phyloP scores from a whole-genome alignment of 495 filamentous ascomycete genomes.

The Beverwykella pulmonaria region DNA sequence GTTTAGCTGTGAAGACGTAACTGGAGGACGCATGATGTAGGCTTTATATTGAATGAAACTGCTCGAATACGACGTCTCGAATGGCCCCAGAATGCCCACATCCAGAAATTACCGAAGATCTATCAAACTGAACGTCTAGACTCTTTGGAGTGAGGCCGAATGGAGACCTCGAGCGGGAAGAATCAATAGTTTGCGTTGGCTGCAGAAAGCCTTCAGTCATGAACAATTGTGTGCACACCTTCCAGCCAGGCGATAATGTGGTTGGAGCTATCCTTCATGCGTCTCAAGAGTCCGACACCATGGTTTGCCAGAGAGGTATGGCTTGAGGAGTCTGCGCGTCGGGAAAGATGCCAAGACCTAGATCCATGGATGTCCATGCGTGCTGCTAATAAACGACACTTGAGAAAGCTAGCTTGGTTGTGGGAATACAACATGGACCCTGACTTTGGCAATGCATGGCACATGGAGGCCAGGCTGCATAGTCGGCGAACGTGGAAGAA shows the following conservation, averaged over 20 bases:
- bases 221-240: constrained; percentile 3
- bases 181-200: background rate
- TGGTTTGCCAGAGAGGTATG: background rate
- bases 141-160: background rate
- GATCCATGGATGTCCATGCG: background rate
- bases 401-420: too few species aligned
- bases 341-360: background rate
- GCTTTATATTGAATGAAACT: constrained; percentile 4
- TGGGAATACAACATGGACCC: background rate
- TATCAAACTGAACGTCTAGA: background rate
- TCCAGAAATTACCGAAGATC: background rate
- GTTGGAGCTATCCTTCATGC: constrained; percentile 4
- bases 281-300: background rate
- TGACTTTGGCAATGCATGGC: background rate
- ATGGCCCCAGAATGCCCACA: background rate
- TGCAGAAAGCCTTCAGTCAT: background rate
- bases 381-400: background rate
- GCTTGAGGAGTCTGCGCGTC: background rate
- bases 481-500: background rate
- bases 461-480: background rate
- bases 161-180: background rate
- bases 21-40: background rate
- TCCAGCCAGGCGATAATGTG: background rate
- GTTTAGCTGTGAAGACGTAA: background rate
- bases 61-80: background rate